These are phyloP conservation scores for Sarcodon aspratus DNA, from an alignment of 768 basidiomycete genomes.

Conservation along the genomic window DNA sequence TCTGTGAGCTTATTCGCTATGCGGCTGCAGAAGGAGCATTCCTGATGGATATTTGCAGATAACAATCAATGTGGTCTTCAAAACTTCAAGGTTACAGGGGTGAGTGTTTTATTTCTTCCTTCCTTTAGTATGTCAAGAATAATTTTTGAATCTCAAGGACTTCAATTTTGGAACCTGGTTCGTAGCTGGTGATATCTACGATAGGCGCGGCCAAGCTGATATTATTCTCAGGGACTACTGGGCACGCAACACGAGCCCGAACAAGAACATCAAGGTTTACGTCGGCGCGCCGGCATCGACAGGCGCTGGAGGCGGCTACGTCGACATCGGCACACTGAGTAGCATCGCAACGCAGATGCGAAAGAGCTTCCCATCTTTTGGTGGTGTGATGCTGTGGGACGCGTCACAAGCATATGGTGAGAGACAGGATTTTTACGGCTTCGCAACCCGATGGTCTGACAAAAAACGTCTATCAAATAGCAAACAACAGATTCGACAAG, in stretches of 20 bases:
- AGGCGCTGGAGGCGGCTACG: constrained; percentile 22
- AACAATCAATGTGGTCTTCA: constrained; percentile 32
- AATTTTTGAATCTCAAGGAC: constrained; percentile 23
- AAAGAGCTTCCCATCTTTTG: constrained; percentile 29
- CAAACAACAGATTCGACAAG: constrained; percentile 46
- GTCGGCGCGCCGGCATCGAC: constrained; percentile 30
- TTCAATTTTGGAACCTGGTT: constrained; percentile 28
- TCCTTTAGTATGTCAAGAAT: not conserved
- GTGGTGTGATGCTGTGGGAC: constrained; percentile 31
- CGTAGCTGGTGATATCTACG: constrained; percentile 4
- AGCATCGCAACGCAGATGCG: constrained; percentile 22
- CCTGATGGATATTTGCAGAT: constrained; percentile 15
- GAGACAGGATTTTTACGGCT: not conserved
- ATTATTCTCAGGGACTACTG: constrained; percentile 28
- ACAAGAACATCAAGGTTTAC: constrained; percentile 32
- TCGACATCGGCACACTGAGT: constrained; percentile 17
- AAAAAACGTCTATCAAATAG: constrained; percentile 12
- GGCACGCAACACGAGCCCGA: constrained; percentile 29
- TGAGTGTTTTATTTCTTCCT: constrained; percentile 18
- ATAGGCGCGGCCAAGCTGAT: not conserved
- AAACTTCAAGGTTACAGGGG: constrained; percentile 42
- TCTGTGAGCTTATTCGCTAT: constrained; percentile 21
- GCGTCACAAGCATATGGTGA: constrained; percentile 32
- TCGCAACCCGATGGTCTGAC: not conserved
- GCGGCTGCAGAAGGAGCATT: not conserved